Percentiles rank a stretch among this genome's conserved stretches.
These are phyloP conservation scores for Eimeria falciformis DNA, from an alignment of 169 alveolate genomes.

Conservation along the genomic window DNA sequence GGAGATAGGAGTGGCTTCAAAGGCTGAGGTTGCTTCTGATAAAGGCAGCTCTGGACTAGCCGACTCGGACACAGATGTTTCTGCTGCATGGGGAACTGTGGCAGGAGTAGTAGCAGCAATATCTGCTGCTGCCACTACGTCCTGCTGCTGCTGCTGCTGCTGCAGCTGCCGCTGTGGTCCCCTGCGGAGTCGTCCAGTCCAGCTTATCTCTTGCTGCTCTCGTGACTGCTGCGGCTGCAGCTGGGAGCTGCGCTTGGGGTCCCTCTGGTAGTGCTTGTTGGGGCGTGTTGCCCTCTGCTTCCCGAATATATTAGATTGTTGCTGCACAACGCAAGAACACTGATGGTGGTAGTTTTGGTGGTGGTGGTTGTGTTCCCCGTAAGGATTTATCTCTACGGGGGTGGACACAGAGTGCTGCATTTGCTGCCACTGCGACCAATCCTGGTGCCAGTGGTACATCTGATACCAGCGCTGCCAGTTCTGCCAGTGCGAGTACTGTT, in stretches of 20 bases:
- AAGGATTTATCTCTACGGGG: slow-evolving; percentile 27
- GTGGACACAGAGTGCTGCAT: slow-evolving; percentile 18
- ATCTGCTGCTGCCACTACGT: slow-evolving; percentile 40
- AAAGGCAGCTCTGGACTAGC: slow-evolving; percentile 19
- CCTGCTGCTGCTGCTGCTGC: slow-evolving; percentile 50
- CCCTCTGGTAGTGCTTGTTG: slow-evolving; percentile 34
- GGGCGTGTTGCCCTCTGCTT: slow-evolving; percentile 42
- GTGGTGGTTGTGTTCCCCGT: background rate
- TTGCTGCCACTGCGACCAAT: slow-evolving; percentile 57
- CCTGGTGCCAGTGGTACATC: slow-evolving; percentile 3
- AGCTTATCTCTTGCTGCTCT: slow-evolving; percentile 36
- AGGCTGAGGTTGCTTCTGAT: slow-evolving; percentile 22
- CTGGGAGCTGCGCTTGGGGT: slow-evolving; percentile 45
- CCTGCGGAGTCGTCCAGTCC: slow-evolving; percentile 41
- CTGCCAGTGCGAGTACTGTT: background rate
- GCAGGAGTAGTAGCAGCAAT: slow-evolving; percentile 34
- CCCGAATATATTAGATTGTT: slow-evolving; percentile 45
- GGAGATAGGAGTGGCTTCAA: slow-evolving; percentile 30
- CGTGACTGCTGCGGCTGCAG: slow-evolving; percentile 56
- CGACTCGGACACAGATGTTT: background rate
- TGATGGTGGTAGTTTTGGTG: slow-evolving; percentile 45
- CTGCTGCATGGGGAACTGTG: slow-evolving; percentile 17
- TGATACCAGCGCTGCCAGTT: background rate
- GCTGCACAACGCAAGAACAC: slow-evolving; percentile 25
- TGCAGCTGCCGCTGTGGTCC: slow-evolving; percentile 48